Evolutionary conservation across 345 rosid species (phyloP), one percentile per base, ranked within the genome.

Genomic region (Citrus australasica): DNA sequence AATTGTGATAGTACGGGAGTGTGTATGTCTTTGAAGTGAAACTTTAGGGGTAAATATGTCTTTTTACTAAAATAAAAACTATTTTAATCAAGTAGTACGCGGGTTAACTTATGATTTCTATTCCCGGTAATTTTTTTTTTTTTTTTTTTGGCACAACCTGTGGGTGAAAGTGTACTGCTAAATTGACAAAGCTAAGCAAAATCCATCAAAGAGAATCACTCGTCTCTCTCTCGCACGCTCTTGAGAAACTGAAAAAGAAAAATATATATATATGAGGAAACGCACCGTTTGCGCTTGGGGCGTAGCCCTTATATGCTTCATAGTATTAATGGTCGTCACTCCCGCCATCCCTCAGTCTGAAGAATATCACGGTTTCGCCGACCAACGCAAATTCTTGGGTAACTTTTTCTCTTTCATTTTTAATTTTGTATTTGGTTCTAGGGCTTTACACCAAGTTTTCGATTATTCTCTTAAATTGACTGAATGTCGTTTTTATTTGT

Each of bases 321-420:
- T 89, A 0, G 90, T 93, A 56, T 83, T 95, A 42, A 95, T 95
- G 99, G 69, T 93, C 83, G 94, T 93, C 71, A 93, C 99, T 79
- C 97, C 99, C 2, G 64, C 83, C 24, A 93, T 95, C 33, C 97
- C 98, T 81, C 98, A 95, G 71, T 83, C 93, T 75, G 87, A 93
- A 76, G 90, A 79, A 42, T 93, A 93, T 83, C 99, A 95, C 76
- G 88, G 92, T 83, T 95, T 95, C 82, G 99, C 99, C 65, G 98
- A 95, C 82, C 82, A 93, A 68, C 99, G 97, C 81, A 37, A 86
- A 65, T 92, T 89, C 88, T 80, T 95, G 35, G 97, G 98, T 95
- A 86, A 33, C 24, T 22, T 69, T 65, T 14, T 59, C 56, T 38
- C 3, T 35, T 35, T 35, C 7, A 9, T 42, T 10, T 42, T 42